These are phyloP conservation scores for Rutstroemia sp. DNA, from an alignment of 2,329 filamentous ascomycete genomes.

Conservation along the genomic window DNA sequence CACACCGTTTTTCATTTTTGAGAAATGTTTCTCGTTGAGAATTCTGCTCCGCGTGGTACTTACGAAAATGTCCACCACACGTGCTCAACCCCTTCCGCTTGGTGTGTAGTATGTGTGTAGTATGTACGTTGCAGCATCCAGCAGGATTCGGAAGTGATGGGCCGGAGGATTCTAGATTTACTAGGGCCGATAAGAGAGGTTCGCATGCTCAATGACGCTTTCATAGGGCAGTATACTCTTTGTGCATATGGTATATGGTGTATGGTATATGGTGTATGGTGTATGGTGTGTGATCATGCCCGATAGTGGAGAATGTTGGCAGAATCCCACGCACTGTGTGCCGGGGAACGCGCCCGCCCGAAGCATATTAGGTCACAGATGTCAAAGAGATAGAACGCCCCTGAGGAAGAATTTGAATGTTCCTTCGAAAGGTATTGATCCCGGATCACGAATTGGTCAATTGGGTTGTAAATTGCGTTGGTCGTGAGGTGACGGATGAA, in stretches of 20 bases:
- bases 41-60: neutral
- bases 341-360: neutral
- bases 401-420: neutral
- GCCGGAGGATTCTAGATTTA: neutral
- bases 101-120: neutral
- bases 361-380: neutral
- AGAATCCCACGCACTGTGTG: neutral
- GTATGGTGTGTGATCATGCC: neutral
- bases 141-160: neutral
- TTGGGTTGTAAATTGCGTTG: too few relatives aligned
- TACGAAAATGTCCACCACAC: neutral
- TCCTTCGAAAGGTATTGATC: neutral
- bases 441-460: too few relatives aligned
- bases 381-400: neutral
- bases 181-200: neutral
- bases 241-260: neutral
- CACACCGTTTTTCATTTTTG: too few relatives aligned
- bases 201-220: neutral
- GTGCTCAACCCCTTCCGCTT: neutral
- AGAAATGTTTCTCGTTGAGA: neutral
- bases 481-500: neutral
- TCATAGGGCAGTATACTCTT: neutral
- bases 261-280: neutral
- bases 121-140: neutral
- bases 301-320: neutral